Conservation (phyloP, 1,139 yeast genomes). For the Protomyces gravidus region DNA sequence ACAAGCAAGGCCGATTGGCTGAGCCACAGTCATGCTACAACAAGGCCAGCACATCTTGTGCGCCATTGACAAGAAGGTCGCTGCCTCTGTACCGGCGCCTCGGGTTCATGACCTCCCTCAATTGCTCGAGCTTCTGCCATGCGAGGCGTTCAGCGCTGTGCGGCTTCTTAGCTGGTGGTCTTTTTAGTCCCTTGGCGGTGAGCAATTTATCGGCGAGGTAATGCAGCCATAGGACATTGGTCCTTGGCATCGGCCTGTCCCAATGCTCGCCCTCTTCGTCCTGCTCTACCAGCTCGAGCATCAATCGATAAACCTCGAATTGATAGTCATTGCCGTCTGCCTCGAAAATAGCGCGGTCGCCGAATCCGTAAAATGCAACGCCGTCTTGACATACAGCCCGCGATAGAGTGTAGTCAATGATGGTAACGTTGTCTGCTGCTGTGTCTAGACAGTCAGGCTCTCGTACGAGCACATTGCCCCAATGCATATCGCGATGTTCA, state of each 20-base stretch:
- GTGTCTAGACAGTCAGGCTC: conserved; percentile 27
- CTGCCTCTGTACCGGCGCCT: conserved; percentile 15
- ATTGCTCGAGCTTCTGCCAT: conserved; percentile 17
- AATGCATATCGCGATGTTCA: conserved; percentile 65
- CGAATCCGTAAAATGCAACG: conserved; percentile 41
- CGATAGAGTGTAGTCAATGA: conserved; percentile 58
- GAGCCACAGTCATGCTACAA: not conserved
- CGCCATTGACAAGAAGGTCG: not conserved
- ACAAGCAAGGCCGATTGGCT: conserved; percentile 1
- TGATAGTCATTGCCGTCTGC: conserved; percentile 48
- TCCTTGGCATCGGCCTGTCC: conserved; percentile 45
- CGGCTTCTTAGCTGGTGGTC: conserved; percentile 1
- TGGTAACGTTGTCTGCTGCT: conserved; percentile 41
- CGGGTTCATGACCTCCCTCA: conserved; percentile 28
- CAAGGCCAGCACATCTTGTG: not conserved
- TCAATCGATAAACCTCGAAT: conserved; percentile 51
- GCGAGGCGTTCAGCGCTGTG: conserved; percentile 16
- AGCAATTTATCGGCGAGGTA: conserved; percentile 47
- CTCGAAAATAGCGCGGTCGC: conserved; percentile 52
- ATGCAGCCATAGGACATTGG: conserved; percentile 53
- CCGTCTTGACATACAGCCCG: conserved; percentile 42
- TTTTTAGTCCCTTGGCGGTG: conserved; percentile 41
- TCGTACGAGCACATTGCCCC: conserved; percentile 53
- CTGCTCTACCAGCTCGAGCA: conserved; percentile 41
- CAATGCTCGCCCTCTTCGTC: conserved; percentile 40